Evolutionary conservation across 108 stramenopile genomes (phyloP).

Genomic region (Chaetoceros muelleri): DNA sequence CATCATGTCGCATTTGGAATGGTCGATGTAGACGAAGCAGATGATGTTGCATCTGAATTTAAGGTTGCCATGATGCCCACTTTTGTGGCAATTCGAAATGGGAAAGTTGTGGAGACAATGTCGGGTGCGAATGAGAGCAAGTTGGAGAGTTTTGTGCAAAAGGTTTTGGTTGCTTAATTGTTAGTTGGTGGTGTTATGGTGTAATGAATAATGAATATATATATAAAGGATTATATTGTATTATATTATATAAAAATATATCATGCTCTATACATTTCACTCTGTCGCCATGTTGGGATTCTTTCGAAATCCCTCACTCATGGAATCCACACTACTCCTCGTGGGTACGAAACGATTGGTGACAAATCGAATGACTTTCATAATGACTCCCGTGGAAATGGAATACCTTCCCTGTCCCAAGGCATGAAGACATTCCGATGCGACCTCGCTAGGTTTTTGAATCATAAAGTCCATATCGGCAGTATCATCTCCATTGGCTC

Average conservation of each 20-base stretch:
- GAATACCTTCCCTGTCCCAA: too few species aligned
- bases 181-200: too few species aligned
- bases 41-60: slow-evolving; percentile 42
- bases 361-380: not conserved
- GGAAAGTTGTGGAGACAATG: slow-evolving; percentile 17
- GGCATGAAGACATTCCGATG: not conserved
- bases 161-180: too few species aligned
- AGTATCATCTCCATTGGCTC: not conserved
- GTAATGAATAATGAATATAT: too few species aligned
- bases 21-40: slow-evolving; percentile 78
- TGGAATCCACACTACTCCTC: not conserved
- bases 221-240: too few species aligned
- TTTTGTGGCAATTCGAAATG: slow-evolving; percentile 45
- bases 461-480: not conserved
- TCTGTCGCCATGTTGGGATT: too few species aligned
- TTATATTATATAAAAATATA: too few species aligned
- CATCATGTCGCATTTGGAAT: slow-evolving; percentile 17
- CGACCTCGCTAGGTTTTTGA: not conserved
- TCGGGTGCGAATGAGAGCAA: not conserved
- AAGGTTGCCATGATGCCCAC: slow-evolving; percentile 80
- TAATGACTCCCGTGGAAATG: not conserved
- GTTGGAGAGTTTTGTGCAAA: not conserved
- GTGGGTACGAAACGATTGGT: not conserved
- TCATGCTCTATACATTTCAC: too few species aligned
- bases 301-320: too few species aligned